Evolutionary conservation across 2,329 filamentous ascomycete species (phyloP), one percentile per base, ranked within the genome.

Genomic region (Colletotrichum tropicale): DNA sequence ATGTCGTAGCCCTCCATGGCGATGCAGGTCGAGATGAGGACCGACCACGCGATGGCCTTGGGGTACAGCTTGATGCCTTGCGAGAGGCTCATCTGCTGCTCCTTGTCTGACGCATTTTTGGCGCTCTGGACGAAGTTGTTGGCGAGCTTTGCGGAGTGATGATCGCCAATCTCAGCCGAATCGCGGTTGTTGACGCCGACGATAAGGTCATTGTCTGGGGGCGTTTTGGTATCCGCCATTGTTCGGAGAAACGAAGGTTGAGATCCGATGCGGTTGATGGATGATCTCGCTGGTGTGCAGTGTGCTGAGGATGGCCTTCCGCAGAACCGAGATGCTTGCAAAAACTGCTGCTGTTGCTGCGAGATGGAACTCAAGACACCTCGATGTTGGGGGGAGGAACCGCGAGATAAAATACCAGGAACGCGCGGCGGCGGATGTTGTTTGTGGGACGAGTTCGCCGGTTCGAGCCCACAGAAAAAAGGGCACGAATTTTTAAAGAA

Each of bases 1-100:
- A 97, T 89, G 82, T 98, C 95, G 86, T 96, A 98, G 38, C 95
- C 95, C 84, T 98, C 95, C 96, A 98, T 98, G 80, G 91, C 92
- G 81, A 98, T 97, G 82, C 94, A 96, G 0, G 95, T 96, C n/a
- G 94, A 96, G 84, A 98, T 96, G 75, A 98, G 87, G 66, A 98
- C 81, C 80, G 93, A 95, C 95, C 95, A 98, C 26, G 87, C 90
- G 72, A 98, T 93, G 26, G 96, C 96, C 87, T 98, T 96, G 74
- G 95, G 95, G 82, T 98, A 98, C 30, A 97, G 89, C 81, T 89
- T 92, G 83, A 98, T 89, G 77, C 95, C 95, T 86, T 98, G 92
- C 82, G 90, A 81, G 74, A 98, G 87, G 62, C 90, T 94, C 93
- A 95, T 95, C 16, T 87, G 89, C 79, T 92, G 93, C 84, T 93